phyloP scores from a whole-genome alignment of 1,284 basidiomycete genomes.

The Puccinia coronata region DNA sequence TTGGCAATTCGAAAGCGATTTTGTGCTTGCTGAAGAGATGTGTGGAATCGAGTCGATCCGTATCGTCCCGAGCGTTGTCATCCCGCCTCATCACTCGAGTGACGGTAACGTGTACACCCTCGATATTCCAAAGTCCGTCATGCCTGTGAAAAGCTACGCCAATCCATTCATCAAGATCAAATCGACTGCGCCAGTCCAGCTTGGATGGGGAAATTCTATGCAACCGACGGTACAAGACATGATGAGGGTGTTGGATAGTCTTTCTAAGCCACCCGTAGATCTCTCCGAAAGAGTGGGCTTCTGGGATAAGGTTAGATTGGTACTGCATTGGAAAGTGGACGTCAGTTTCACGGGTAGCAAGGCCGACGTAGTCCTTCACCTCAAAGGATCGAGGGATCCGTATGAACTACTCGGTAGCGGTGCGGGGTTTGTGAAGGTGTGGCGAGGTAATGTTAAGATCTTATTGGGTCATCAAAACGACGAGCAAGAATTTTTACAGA shows the following conservation, averaged over 20 bases:
- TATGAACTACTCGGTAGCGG: slow-evolving; percentile 73
- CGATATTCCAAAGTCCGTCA: slow-evolving; percentile 82
- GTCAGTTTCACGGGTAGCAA: slow-evolving; percentile 68
- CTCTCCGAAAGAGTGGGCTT: slow-evolving; percentile 85
- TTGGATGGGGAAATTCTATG: slow-evolving; percentile 88
- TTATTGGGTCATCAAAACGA: slow-evolving; percentile 73
- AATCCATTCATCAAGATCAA: slow-evolving; percentile 67
- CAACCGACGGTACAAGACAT: slow-evolving; percentile 83
- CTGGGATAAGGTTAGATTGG: slow-evolving; percentile 88
- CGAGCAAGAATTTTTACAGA: slow-evolving; percentile 79
- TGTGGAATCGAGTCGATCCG: slow-evolving; percentile 66
- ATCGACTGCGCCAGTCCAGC: slow-evolving; percentile 69
- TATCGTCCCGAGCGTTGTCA: slow-evolving; percentile 70
- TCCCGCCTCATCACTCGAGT: slow-evolving; percentile 59
- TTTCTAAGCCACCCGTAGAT: slow-evolving; percentile 79
- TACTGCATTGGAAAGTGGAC: slow-evolving; percentile 79
- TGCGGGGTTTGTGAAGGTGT: slow-evolving; percentile 85
- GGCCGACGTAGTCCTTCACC: slow-evolving; percentile 50
- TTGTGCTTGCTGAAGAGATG: slow-evolving; percentile 86
- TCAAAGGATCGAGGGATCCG: slow-evolving; percentile 75
- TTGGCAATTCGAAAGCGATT: slow-evolving; percentile 72
- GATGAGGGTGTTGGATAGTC: slow-evolving; percentile 76
- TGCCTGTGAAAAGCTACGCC: slow-evolving; percentile 92
- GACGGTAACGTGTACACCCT: slow-evolving; percentile 65
- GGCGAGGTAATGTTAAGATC: slow-evolving; percentile 75